Base-by-base conservation (phyloP, 2,329 filamentous ascomycete species). In the Neonectria magnoliae region DNA sequence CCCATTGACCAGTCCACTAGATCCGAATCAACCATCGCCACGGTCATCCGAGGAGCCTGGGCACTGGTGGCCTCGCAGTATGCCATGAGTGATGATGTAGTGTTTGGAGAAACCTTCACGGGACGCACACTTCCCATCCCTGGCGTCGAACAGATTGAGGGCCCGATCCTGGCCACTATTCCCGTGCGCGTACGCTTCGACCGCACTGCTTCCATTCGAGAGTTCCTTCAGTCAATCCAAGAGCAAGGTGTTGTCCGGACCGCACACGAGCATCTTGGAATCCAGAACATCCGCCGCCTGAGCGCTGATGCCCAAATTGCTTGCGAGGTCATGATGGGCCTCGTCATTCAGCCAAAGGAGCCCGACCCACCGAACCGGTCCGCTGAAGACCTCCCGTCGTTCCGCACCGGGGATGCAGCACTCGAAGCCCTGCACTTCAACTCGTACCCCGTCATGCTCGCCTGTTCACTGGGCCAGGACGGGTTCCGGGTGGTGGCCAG, bases 361-460 rank as follows among this genome's bases (percentile, higher is more conserved):
- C 71, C 71, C 0, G 71, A 71, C 1, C 31, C 62, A 0, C 41
- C 44, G 0, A 68, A 59, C 44, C 47, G 44, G 1, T 60, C 67
- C 2, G 50, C 45, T 0, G 70, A 76, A 65, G 47, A 78, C 71
- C 22, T 83, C 75, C 64, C 76, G 70, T 44, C 85, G 0, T 83
- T 85, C 10, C 83, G 84, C 27, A 84, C 86, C 31, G 81, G 79
- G 0, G 86, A 88, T 66, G 83, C 85, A 0, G 87, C 86, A 0
- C 82, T 85, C 18, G 87, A 89, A 67, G 87, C 87, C 0, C 79
- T 89, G 42, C 83, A 84, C 72, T 84, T 84, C 70, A 84, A 84
- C 72, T 84, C 82, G 0, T 90, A 90, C 71, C 85, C 87, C 4
- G 82, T 91, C 27, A 90, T 90, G 80, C 77, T 91, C 38, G 88